A percentile compares a stretch with the other conserved stretches of the same genome.
phyloP scores from a whole-genome alignment of 495 filamentous ascomycete species.

The Trichocladium uniseriatum region DNA sequence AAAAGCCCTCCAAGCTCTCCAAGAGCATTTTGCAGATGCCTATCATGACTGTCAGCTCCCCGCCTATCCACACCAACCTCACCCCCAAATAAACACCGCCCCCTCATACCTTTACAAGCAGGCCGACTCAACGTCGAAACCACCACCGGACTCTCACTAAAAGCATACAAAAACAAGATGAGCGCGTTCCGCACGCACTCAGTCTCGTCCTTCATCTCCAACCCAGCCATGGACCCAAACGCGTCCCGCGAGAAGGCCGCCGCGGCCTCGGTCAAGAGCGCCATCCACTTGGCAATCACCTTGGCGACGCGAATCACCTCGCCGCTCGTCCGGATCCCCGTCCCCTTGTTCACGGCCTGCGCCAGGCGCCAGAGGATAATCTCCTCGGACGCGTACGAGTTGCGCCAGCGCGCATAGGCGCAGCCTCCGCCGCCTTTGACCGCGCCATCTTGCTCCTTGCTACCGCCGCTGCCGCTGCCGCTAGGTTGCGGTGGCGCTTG shows the following conservation, averaged over 20 bases:
- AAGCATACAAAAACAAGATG: conserved; percentile 38
- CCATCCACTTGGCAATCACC: conserved; percentile 36
- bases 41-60: conserved; percentile 19
- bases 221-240: conserved; percentile 28
- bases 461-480: no score
- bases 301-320: conserved; percentile 32
- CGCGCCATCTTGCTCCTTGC: neutral
- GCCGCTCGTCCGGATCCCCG: conserved; percentile 24
- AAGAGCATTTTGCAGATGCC: conserved; percentile 39
- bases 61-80: neutral
- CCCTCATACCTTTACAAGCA: conserved; percentile 33
- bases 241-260: conserved; percentile 34
- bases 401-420: conserved; percentile 28
- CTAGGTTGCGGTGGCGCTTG: no score
- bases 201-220: conserved; percentile 38
- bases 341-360: conserved; percentile 34
- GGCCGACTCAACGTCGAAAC: conserved; percentile 35
- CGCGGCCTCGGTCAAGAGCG: conserved; percentile 33
- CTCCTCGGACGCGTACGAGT: conserved; percentile 40
- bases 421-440: neutral
- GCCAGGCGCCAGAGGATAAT: conserved; percentile 44
- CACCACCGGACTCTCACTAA: conserved; percentile 43
- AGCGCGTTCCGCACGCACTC: conserved; percentile 46
- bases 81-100: neutral
- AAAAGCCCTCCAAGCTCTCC: conserved; percentile 41